Percentiles rank a stretch among this genome's conserved stretches.
These are phyloP conservation scores for Claviceps sp. DNA, from an alignment of 2,329 filamentous ascomycete genomes.

Conservation along the genomic window DNA sequence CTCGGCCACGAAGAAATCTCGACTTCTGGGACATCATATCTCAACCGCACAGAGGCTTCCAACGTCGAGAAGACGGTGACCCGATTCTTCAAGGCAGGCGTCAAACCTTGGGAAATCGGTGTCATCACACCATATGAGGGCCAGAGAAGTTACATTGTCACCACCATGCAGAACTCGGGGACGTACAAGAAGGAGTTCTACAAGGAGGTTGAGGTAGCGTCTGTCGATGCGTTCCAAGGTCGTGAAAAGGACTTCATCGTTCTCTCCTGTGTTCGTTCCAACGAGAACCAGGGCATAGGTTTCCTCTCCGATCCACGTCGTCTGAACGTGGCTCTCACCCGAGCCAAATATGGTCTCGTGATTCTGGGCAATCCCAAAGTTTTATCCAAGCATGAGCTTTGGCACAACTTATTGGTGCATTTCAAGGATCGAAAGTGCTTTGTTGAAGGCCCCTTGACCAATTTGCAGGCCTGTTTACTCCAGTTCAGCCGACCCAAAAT, in stretches of 20 bases:
- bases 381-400: constrained; percentile 90
- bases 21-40: constrained; percentile 91
- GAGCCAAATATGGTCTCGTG: constrained; percentile 91
- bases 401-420: constrained; percentile 88
- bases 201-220: constrained; percentile 97
- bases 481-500: constrained; percentile 93
- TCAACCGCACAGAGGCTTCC: constrained; percentile 91
- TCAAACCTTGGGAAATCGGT: constrained; percentile 86
- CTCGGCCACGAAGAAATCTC: constrained; percentile 96
- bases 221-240: constrained; percentile 96
- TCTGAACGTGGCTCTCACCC: constrained; percentile 91
- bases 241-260: constrained; percentile 99
- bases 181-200: constrained; percentile 98
- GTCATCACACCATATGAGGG: constrained; percentile 98
- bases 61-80: constrained; percentile 99
- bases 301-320: constrained; percentile 96
- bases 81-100: constrained; percentile 95
- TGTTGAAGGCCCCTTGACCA: constrained; percentile 87
- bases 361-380: constrained; percentile 98
- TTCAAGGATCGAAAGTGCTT: constrained; percentile 96
- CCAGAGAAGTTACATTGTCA: constrained; percentile 94
- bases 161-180: constrained; percentile 96
- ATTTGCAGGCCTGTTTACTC: constrained; percentile 86
- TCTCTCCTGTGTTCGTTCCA: constrained; percentile 91
- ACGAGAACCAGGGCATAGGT: constrained; percentile 97